Percentiles rank a stretch among this genome's conserved stretches.
phyloP scores from a whole-genome alignment of 2,329 filamentous ascomycete species.

The Pseudonectria buxi region DNA sequence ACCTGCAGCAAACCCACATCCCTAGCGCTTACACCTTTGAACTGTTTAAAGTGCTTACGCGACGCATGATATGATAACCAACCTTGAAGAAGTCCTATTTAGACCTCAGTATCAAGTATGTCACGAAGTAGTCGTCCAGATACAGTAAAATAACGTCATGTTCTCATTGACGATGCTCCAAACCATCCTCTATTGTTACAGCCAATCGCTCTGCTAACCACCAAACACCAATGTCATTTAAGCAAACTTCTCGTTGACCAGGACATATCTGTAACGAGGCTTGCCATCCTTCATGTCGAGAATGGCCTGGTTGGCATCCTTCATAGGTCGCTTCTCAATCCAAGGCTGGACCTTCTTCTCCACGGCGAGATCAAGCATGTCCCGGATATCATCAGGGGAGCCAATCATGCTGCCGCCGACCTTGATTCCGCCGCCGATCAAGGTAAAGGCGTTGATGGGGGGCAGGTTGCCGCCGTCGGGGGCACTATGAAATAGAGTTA shows the following conservation, averaged over 20 bases:
- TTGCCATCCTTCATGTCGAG: constrained; percentile 48
- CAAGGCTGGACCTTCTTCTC: constrained; percentile 48
- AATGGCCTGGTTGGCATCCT: constrained; percentile 44
- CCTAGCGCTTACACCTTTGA: too few species aligned
- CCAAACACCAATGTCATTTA: too few species aligned
- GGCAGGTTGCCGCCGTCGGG: constrained; percentile 2
- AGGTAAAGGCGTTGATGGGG: constrained; percentile 4
- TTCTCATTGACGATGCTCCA: too few species aligned
- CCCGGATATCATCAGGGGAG: constrained; percentile 45
- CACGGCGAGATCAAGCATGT: constrained; percentile 51
- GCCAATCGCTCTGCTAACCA: too few species aligned
- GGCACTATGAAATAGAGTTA: background rate
- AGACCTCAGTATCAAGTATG: too few species aligned
- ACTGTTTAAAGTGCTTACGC: too few species aligned
- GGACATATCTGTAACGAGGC: constrained; percentile 37
- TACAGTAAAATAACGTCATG: too few species aligned
- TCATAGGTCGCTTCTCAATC: constrained; percentile 46
- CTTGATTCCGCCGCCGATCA: constrained; percentile 17
- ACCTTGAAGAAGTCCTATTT: too few species aligned
- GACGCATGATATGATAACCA: too few species aligned
- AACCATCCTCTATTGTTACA: too few species aligned
- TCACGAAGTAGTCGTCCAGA: too few species aligned
- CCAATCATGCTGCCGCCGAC: constrained; percentile 40
- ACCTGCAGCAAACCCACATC: too few species aligned
- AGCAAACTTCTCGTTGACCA: constrained; percentile 29